A percentile compares a stretch with the other conserved stretches of the same genome.
These are phyloP conservation scores for Citrus mangshanensis DNA, from an alignment of 345 rosid genomes.

Conservation along the genomic window DNA sequence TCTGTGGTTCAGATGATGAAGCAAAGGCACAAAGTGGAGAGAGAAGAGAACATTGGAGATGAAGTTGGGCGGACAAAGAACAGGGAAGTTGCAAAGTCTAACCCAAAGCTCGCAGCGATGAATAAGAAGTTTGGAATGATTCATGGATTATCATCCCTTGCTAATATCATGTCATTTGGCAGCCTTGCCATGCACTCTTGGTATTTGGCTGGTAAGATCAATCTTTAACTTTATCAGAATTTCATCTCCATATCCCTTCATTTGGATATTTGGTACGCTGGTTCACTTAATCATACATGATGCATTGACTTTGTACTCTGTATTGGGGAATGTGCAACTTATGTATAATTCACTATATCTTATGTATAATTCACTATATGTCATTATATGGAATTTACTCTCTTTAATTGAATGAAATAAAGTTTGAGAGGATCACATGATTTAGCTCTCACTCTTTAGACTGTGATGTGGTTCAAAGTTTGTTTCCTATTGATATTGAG, in stretches of 20 bases:
- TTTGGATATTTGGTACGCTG: neutral
- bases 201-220: slow-evolving; percentile 90
- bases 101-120: slow-evolving; percentile 92
- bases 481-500: neutral
- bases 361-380: slow-evolving; percentile 4
- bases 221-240: slow-evolving; percentile 54
- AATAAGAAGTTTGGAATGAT: slow-evolving; percentile 99
- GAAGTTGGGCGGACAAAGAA: slow-evolving; percentile 95
- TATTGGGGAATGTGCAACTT: neutral
- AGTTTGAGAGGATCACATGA: neutral
- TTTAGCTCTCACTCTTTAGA: neutral
- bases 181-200: slow-evolving; percentile 96
- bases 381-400: neutral
- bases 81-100: slow-evolving; percentile 65
- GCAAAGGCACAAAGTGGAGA: slow-evolving; percentile 96
- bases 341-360: neutral
- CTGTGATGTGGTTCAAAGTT: neutral
- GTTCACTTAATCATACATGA: neutral
- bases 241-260: neutral
- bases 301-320: neutral
- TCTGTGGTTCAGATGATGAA: slow-evolving; percentile 74
- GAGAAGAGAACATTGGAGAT: slow-evolving; percentile 67
- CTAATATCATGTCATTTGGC: slow-evolving; percentile 88
- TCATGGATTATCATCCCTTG: slow-evolving; percentile 92
- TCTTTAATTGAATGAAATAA: neutral